Evolutionary conservation across 345 rosid species (phyloP).

Genomic region (Syzygium aromaticum): DNA sequence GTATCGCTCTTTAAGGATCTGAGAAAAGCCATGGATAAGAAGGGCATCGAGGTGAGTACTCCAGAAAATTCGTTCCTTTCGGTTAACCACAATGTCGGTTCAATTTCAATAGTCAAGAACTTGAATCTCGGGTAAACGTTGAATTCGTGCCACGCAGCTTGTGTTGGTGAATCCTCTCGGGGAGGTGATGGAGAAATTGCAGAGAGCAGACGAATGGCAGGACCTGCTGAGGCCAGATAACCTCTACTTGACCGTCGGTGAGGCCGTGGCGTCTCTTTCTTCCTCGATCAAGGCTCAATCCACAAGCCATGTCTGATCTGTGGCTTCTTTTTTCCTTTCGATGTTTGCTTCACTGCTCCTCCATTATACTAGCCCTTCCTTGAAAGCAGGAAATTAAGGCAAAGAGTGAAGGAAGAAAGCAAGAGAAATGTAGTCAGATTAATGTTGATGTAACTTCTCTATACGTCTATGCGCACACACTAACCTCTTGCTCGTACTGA

Average conservation of each 20-base stretch:
- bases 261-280: conserved; percentile 76
- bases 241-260: conserved; percentile 77
- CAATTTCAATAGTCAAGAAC: background rate
- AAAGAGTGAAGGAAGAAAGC: background rate
- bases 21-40: conserved; percentile 49
- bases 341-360: background rate
- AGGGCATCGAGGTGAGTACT: conserved; percentile 41
- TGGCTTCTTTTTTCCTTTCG: background rate
- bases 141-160: conserved; percentile 32
- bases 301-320: conserved; percentile 26
- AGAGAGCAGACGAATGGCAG: conserved; percentile 40
- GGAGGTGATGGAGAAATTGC: conserved; percentile 80
- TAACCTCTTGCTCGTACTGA: background rate
- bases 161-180: conserved; percentile 87
- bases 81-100: background rate
- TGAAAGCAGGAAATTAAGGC: background rate
- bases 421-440: background rate
- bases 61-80: background rate
- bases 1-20: conserved; percentile 57
- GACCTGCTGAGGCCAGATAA: conserved; percentile 40
- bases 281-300: conserved; percentile 39
- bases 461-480: background rate
- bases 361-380: background rate
- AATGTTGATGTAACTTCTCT: background rate
- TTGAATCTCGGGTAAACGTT: background rate